Base-by-base conservation (phyloP, 202 grass and related monocot genomes). In the Hordeum pubiflorum region DNA sequence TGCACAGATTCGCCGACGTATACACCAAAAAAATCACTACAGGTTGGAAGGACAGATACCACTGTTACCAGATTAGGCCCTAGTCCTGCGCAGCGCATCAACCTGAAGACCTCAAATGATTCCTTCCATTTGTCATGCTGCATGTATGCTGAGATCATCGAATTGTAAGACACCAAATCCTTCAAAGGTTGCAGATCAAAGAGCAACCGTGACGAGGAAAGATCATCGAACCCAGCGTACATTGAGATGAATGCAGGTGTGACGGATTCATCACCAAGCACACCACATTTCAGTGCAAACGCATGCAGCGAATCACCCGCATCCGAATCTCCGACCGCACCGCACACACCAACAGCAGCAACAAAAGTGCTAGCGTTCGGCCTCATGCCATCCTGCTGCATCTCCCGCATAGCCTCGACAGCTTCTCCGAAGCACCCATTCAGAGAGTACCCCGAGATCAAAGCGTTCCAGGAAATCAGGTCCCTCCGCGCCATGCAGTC, bases 381-480 rank as follows among this genome's bases (percentile, higher is more conserved):
- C 44, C 74, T 81, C 22, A 86, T 76, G 50, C 83, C 83, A 24
- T 58, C 29, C 37, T 57, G 27, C 66, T 84, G 86, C 86, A 91
- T 86, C 80, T 82, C 72, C 72, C 56, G 56, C 74, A 84, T 60
- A 17, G 38, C 68, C 44, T 82, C 74, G 10, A 86, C 70, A 43
- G 83, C 80, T 70, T 93, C 83, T 20, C 1, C 61, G 7, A 81
- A 74, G 60, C 68, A 81, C 6, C 88, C 83, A 46, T 91, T 93
- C 31, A 86, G 71, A 33, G 72, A 76, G 26, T 91, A 89, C 18
- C 88, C 88, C 1, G 83, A 82, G 64, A 93, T 69, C 79, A 93
- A 72, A 0, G 91, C 86, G 4, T 93, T 91, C 88, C 91, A 93
- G 36, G 88, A 93, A 68, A 93, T 71, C 68, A 91, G 55, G 65